Base-by-base conservation (phyloP, 345 rosid species). In the Balakata baccata region DNA sequence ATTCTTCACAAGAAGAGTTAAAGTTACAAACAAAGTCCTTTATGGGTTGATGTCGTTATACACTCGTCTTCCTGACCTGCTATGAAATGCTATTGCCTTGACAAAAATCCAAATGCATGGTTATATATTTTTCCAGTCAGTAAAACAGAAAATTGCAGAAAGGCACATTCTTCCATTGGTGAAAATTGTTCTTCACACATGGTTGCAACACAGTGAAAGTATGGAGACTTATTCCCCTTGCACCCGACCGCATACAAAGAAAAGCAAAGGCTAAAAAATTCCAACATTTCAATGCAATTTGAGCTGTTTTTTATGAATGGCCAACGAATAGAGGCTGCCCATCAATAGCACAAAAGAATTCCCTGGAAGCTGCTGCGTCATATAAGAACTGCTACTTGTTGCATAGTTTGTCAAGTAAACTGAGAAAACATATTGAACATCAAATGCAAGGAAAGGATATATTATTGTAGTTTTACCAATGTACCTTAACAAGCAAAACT, bases 401-500 rank as follows among this genome's bases (percentile, higher is more conserved):
- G 63, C 69, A 11, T 16, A 38, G 25, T 38, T 23, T 50, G 56
- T 39, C 57, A 17, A 29, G 9, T 25, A 49, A 23, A 16, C 76
- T 38, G 69, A 64, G 43, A 64, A 50, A 60, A 10, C 10, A 38
- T 37, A 57, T 7, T 38, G 22, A 61, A 18, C 34, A 17, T 72
- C 29, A 47, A 41, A 38, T 22, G 52, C 45, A 43, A 17, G 58
- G n/a, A n/a, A n/a, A n/a, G n/a, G n/a, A n/a, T n/a, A n/a, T n/a
- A n/a, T n/a, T n/a, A n/a, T n/a, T n/a, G n/a, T n/a, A n/a, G n/a
- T n/a, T n/a, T n/a, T n/a, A n/a, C n/a, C n/a, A n/a, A n/a, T n/a
- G n/a, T n/a, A n/a, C 58, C 53, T 25, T 18, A 0, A 34, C n/a
- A 37, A 51, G 68, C n/a, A 70, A 78, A 81, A 75, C 49, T 66